These are phyloP conservation scores for Nidula microcarpa DNA, from an alignment of 768 basidiomycete genomes.

Conservation along the genomic window DNA sequence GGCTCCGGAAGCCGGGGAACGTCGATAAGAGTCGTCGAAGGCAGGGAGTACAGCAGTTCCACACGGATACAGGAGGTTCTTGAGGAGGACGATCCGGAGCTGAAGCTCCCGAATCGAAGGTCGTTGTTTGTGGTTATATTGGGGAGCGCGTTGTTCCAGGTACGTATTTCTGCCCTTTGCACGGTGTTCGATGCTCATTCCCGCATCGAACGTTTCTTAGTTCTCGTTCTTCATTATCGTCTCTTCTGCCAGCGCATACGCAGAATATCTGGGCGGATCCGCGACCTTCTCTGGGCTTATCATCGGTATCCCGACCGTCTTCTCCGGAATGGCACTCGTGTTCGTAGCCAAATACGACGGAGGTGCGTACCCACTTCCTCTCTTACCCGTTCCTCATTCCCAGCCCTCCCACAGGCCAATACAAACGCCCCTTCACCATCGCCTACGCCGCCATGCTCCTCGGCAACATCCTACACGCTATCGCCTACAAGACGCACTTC, in stretches of 20 bases:
- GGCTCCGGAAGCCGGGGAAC: too few species aligned
- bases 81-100: conserved; percentile 12
- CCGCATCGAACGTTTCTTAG: conserved; percentile 23
- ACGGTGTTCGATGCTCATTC: not conserved
- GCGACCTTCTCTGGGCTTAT: conserved; percentile 68
- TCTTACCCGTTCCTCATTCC: not conserved
- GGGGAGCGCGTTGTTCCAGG: conserved; percentile 25
- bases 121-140: conserved; percentile 22
- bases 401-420: conserved; percentile 37
- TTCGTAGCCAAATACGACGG: conserved; percentile 52
- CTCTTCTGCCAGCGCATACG: conserved; percentile 62
- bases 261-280: conserved; percentile 59
- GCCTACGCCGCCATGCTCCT: conserved; percentile 49
- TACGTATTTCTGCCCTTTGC: not conserved
- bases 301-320: conserved; percentile 64
- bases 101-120: conserved; percentile 20
- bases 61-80: too few species aligned
- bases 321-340: conserved; percentile 56
- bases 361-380: conserved; percentile 30
- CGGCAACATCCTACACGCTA: conserved; percentile 58
- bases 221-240: conserved; percentile 68
- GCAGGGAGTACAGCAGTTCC: too few species aligned
- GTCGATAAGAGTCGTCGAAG: too few species aligned
- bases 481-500: conserved; percentile 55
- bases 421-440: conserved; percentile 50